A percentile compares a stretch with the other conserved stretches of the same genome.
These are phyloP conservation scores for Suhomyces prunicola DNA, from an alignment of 805 yeast species.

Conservation along the genomic window DNA sequence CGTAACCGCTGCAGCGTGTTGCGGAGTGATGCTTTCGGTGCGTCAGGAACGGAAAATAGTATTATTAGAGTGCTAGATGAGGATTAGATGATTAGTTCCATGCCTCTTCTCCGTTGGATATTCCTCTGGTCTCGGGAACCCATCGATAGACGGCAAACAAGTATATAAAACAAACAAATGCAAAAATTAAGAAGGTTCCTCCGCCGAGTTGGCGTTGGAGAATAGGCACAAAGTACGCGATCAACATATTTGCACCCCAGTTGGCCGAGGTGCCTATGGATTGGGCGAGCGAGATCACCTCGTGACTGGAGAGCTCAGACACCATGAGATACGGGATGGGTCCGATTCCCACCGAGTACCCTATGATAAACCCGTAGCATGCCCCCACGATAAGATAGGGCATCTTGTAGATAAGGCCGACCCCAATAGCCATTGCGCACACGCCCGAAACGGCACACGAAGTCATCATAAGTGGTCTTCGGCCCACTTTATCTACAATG, in stretches of 20 bases:
- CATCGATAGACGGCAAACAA: constrained; percentile 15
- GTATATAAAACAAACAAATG: constrained; percentile 17
- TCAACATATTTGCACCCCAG: constrained; percentile 32
- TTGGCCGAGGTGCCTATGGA: constrained; percentile 33
- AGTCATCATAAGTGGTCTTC: constrained; percentile 25
- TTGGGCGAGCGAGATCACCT: constrained; percentile 33
- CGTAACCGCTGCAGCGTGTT: neutral
- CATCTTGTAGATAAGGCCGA: constrained; percentile 17
- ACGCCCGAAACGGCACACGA: constrained; percentile 23
- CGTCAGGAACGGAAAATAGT: neutral
- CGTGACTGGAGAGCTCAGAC: constrained; percentile 32
- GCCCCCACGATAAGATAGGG: constrained; percentile 18
- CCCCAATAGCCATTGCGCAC: constrained; percentile 23
- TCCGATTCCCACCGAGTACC: constrained; percentile 35
- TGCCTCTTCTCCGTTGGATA: constrained; percentile 1
- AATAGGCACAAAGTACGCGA: constrained; percentile 33
- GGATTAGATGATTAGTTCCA: neutral
- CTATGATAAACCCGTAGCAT: constrained; percentile 32
- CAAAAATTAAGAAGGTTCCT: constrained; percentile 27
- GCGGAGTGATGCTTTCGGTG: neutral
- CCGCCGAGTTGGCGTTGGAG: constrained; percentile 25
- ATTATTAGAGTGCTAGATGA: neutral
- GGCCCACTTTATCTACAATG: constrained; percentile 17
- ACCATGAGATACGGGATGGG: constrained; percentile 39
- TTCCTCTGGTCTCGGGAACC: constrained; percentile 36